Conservation (phyloP, 495 filamentous ascomycete species). For the Pyrenula massariospora region DNA sequence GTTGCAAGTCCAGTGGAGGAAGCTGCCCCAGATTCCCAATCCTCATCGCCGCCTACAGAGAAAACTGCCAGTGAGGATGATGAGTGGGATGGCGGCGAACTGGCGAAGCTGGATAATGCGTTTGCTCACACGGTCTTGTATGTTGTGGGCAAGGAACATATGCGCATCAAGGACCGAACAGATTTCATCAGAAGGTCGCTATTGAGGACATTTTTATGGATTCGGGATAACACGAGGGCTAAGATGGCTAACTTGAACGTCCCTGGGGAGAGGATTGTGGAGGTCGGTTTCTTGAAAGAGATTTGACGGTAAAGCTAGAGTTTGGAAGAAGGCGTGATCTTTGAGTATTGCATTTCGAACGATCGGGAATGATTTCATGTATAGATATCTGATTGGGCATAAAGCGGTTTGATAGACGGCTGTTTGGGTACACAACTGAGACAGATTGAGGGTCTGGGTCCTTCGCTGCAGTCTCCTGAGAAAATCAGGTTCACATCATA, state of each 20-base stretch:
- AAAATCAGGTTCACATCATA: too few relatives aligned
- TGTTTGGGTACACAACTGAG: too few relatives aligned
- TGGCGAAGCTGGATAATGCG: slow-evolving; percentile 34
- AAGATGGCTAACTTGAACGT: slow-evolving; percentile 52
- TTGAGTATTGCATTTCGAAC: too few relatives aligned
- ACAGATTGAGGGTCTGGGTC: too few relatives aligned
- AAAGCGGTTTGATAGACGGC: too few relatives aligned
- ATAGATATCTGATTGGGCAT: too few relatives aligned
- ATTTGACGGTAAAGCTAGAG: too few relatives aligned
- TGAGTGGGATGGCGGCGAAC: background rate
- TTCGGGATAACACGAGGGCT: slow-evolving; percentile 55
- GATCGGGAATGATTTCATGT: too few relatives aligned
- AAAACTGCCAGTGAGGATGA: background rate
- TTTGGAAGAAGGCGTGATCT: too few relatives aligned
- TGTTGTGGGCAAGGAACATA: slow-evolving; percentile 62
- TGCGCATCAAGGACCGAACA: slow-evolving; percentile 37
- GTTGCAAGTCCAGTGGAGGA: slow-evolving; percentile 3
- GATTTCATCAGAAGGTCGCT: slow-evolving; percentile 32
- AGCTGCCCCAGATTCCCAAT: background rate
- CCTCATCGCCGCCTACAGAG: background rate
- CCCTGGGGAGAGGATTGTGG: slow-evolving; percentile 49
- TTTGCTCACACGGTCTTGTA: slow-evolving; percentile 53
- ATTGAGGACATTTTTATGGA: slow-evolving; percentile 50
- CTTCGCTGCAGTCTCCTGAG: too few relatives aligned
- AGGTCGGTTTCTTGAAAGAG: slow-evolving; percentile 62